Evolutionary conservation across 495 filamentous ascomycete genomes (phyloP), one percentile per base, ranked within the genome.

Genomic region (Stereocaulon alpinum): DNA sequence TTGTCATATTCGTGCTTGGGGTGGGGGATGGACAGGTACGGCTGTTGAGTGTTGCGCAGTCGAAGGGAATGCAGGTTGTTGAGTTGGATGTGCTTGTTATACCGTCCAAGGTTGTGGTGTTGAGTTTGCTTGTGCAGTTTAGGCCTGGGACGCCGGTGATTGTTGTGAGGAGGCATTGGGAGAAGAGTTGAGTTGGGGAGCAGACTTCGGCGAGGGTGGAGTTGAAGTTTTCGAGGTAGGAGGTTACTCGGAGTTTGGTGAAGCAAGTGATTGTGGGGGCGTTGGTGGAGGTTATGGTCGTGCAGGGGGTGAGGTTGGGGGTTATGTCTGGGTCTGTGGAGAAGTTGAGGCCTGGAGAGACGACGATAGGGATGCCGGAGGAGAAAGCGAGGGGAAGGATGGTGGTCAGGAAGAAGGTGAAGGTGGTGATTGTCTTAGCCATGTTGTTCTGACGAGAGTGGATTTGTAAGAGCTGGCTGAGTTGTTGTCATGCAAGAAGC

Each of bases 391-490:
- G 71, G 24, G 80, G 71, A 10, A 74, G 74, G 51, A 68, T 61
- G 37, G 81, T 68, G 64, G 81, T 76, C 62, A 76, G 64, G 41
- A 68, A 68, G 52, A 79, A 77, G n/a, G 72, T 66, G 27, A 74
- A 68, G 66, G 53, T 2, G 12, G 22, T 34, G 15, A 30, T 17
- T 37, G 18, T 27, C 10, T 34, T 22, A 24, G 18, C 5, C 24
- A 7, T 47, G 0, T 40, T 43, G 5, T 41, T 11, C 56, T 29
- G n/a, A 37, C 1, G 24, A 45, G 18, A 17, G 14, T 20, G 18
- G 27, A 37, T 12, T 17, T 30, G 17, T 32, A 4, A 6, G 17
- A 14, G 9, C 1, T 18, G 22, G 27, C 6, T 1, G 24, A 24
- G 24, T 24, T 24, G 24, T 24, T 24, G 24, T 24, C 24, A 24